Evolutionary conservation across 192 early-diverging fungal species (phyloP), one percentile per base, ranked within the genome.

Genomic region (Coemansia brasiliensis): DNA sequence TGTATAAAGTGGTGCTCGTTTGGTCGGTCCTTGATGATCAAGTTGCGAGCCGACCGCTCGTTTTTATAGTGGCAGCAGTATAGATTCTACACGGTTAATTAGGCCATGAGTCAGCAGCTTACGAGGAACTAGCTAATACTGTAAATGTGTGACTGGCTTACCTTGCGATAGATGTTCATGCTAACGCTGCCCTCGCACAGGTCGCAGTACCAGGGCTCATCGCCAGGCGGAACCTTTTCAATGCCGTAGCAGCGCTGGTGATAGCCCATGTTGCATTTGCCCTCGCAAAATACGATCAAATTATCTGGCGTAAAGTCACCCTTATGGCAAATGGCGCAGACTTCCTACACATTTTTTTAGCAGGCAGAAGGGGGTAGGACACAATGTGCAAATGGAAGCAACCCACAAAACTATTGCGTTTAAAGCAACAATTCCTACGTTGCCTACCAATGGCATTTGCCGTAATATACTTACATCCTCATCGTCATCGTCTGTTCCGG

Each of bases 191-290:
- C 15, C 9, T 50, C 16, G 17, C 76, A 79, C 58, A 66, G 53
- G 56, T 79, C 76, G 38, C 76, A 79, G 52, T 62, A 63, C 76
- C 76, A 79, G 15, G 76, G 76, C 24, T 69, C 65, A 27, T 79
- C 76, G 26, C 66, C 76, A 1, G 76, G 76, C 11, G 76, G 76
- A 13, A 79, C 35, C 1, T 57, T 18, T 3, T 42, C 27, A 39
- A 79, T 69, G 3, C 76, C 76, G 38, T 72, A 79, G 70, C 76
- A 79, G 20, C 49, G 54, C 22, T 72, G 70, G 29, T 79, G 69
- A 35, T 62, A 79, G 38, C 55, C 50, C 32, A 66, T 17, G 12
- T 46, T 40, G 51, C 76, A 72, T 46, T 65, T 79, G 42, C 76
- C 76, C 24, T 79, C 76, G 51, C 76, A 79, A 18, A 72, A 62